These are phyloP conservation scores for Zoysia japonica DNA, from an alignment of 176 grass and related monocot genomes.

Conservation along the genomic window DNA sequence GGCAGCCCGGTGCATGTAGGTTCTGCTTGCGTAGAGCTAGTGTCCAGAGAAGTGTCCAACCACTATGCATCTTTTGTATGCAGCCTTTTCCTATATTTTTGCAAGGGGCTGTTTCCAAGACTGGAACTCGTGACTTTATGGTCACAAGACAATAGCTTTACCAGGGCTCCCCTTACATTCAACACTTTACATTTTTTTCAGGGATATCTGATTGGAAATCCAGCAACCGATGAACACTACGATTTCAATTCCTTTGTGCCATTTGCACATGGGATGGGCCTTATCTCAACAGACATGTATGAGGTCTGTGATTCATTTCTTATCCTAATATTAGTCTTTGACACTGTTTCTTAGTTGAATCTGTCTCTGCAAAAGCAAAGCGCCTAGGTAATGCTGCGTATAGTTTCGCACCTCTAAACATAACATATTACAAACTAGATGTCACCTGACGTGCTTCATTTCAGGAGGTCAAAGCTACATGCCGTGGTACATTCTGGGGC, in stretches of 20 bases:
- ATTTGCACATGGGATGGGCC: slow-evolving; percentile 87
- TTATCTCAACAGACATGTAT: slow-evolving; percentile 72
- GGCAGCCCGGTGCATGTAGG: too few relatives aligned
- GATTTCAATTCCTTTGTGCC: slow-evolving; percentile 87
- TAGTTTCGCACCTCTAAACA: not conserved
- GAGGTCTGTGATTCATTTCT: slow-evolving; percentile 40
- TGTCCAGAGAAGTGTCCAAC: too few relatives aligned
- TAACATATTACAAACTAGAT: not conserved
- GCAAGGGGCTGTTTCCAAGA: too few relatives aligned
- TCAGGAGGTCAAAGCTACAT: slow-evolving; percentile 61
- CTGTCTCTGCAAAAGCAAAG: not conserved
- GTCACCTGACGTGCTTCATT: slow-evolving; percentile 24
- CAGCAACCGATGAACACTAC: slow-evolving; percentile 45
- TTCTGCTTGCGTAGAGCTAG: too few relatives aligned
- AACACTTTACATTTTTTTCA: slow-evolving; percentile 18
- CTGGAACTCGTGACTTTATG: too few relatives aligned
- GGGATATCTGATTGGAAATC: slow-evolving; percentile 94
- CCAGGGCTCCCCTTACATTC: too few relatives aligned
- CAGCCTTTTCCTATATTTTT: too few relatives aligned
- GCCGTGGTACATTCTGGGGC: slow-evolving; percentile 67
- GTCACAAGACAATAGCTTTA: too few relatives aligned
- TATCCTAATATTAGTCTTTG: not conserved
- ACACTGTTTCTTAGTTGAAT: not conserved
- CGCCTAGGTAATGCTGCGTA: not conserved
- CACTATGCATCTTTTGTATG: too few relatives aligned